Percentiles rank a stretch among this genome's conserved stretches.
Evolutionary conservation across 2,329 filamentous ascomycete species (phyloP).

Genomic region (Nothophaeocryptopus gaeumannii): DNA sequence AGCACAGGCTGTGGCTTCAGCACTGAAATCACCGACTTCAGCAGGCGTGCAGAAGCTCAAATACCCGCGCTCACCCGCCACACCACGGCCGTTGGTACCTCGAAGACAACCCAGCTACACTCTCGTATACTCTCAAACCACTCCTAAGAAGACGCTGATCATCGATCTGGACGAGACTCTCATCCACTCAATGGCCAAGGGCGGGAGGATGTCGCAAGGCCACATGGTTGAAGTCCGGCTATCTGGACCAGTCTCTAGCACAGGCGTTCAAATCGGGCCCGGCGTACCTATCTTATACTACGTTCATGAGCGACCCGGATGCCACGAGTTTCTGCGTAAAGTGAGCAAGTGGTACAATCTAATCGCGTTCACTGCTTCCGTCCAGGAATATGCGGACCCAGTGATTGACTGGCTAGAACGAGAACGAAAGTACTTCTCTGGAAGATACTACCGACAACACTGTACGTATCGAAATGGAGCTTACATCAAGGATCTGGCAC

Average conservation of each 20-base stretch:
- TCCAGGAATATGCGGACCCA: constrained; percentile 97
- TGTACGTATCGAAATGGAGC: constrained; percentile 93
- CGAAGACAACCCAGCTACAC: constrained; percentile 86
- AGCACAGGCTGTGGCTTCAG: constrained; percentile 58
- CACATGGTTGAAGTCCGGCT: constrained; percentile 91
- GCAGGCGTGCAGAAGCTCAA: constrained; percentile 62
- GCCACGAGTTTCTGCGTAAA: constrained; percentile 91
- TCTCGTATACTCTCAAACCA: constrained; percentile 54
- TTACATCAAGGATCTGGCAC: constrained; percentile 96
- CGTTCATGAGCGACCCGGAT: constrained; percentile 95
- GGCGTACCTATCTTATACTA: constrained; percentile 98
- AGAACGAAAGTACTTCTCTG: constrained; percentile 93
- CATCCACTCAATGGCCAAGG: constrained; percentile 97
- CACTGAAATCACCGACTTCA: constrained; percentile 90
- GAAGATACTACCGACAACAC: constrained; percentile 92
- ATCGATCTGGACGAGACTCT: constrained; percentile 95
- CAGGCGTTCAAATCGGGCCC: constrained; percentile 57
- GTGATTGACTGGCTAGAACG: constrained; percentile 98
- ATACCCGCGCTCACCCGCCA: constrained; percentile 85
- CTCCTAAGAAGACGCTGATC: constrained; percentile 86
- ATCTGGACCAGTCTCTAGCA: constrained; percentile 21
- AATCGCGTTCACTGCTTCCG: constrained; percentile 92
- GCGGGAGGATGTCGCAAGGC: constrained; percentile 89
- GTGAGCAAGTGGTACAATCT: constrained; percentile 98
- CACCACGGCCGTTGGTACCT: constrained; percentile 85